These are phyloP conservation scores for Fraxinus velutina DNA, from an alignment of 305 asterid genomes.

Conservation along the genomic window DNA sequence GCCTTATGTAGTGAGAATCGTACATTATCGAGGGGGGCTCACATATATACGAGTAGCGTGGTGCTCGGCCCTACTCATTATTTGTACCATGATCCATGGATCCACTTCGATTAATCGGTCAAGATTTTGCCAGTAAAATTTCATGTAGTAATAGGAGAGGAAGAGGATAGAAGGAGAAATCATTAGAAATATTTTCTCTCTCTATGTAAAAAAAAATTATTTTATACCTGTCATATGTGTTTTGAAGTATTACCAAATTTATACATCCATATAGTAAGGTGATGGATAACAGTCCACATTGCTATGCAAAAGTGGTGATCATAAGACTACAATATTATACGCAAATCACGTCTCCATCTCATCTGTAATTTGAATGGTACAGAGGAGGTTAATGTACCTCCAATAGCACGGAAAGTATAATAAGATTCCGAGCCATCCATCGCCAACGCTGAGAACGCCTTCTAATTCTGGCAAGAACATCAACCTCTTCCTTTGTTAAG, in stretches of 20 bases:
- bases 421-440: constrained; percentile 54
- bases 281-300: neutral
- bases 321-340: neutral
- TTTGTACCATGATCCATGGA: neutral
- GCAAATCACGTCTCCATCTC: neutral
- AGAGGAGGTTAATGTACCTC: constrained; percentile 46
- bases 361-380: neutral
- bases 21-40: neutral
- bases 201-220: neutral
- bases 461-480: constrained; percentile 60
- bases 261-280: neutral
- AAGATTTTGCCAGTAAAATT: neutral
- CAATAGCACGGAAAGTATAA: constrained; percentile 52
- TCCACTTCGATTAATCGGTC: neutral
- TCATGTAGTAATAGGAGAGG: neutral
- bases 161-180: neutral
- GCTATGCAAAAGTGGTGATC: neutral
- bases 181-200: neutral
- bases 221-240: neutral
- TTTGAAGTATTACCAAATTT: neutral
- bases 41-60: neutral
- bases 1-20: neutral
- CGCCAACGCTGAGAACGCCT: constrained; percentile 64
- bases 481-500: constrained; percentile 83
- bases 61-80: neutral